Evolutionary conservation across 1,139 yeast species (phyloP).

Genomic region (Taiozyma sp.): DNA sequence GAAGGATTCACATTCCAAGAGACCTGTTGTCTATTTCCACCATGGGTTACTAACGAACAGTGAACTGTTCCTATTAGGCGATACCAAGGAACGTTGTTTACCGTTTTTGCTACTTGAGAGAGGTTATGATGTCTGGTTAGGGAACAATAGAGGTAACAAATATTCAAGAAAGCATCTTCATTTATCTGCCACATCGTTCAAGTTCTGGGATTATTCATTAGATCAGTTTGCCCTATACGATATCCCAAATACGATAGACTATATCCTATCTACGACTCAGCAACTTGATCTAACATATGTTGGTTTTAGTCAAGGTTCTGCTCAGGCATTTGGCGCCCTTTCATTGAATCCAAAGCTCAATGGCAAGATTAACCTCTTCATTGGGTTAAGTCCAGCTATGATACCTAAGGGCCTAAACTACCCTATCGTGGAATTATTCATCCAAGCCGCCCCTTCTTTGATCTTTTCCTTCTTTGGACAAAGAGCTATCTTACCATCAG

Average conservation of each 20-base stretch:
- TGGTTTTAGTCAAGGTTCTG: conserved; percentile 85
- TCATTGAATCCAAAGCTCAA: conserved; percentile 62
- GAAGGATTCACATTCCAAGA: conserved; percentile 24
- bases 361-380: conserved; percentile 55
- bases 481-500: conserved; percentile 62
- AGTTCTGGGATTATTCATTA: conserved; percentile 81
- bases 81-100: conserved; percentile 42
- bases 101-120: conserved; percentile 67
- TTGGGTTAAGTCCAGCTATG: conserved; percentile 85
- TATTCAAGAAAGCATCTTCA: conserved; percentile 54
- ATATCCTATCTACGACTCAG: conserved; percentile 48
- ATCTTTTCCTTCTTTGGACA: conserved; percentile 64
- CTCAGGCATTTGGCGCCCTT: conserved; percentile 77
- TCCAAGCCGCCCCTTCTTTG: conserved; percentile 65
- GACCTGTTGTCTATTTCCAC: conserved; percentile 67
- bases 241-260: conserved; percentile 70
- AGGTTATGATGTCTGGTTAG: conserved; percentile 89
- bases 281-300: conserved; percentile 49
- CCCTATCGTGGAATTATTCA: conserved; percentile 60
- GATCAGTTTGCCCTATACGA: conserved; percentile 85
- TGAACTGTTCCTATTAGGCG: conserved; percentile 75
- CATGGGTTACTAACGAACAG: conserved; percentile 85
- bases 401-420: conserved; percentile 79
- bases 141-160: conserved; percentile 87
- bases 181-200: conserved; percentile 36